phyloP scores from a whole-genome alignment of 208 protist species.

The Histomonas meleagridis region DNA sequence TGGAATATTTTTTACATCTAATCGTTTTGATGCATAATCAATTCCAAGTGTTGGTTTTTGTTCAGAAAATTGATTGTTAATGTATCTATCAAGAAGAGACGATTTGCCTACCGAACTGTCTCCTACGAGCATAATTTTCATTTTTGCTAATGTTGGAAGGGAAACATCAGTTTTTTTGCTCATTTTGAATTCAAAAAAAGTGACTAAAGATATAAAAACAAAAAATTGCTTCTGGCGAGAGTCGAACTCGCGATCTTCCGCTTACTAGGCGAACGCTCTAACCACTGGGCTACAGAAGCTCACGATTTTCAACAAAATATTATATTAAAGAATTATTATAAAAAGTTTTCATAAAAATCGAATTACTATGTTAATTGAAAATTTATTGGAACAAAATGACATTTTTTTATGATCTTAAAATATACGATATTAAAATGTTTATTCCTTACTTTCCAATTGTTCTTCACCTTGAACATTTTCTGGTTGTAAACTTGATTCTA shows the following conservation, averaged over 20 bases:
- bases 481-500: too few relatives aligned
- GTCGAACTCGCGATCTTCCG: not conserved
- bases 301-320: too few relatives aligned
- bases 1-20: not conserved
- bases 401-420: too few relatives aligned
- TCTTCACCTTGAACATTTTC: too few relatives aligned
- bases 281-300: constrained; percentile 28
- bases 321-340: too few relatives aligned
- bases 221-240: constrained; percentile 1
- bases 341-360: too few relatives aligned
- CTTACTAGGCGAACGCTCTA: constrained; percentile 26
- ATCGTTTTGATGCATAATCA: not conserved
- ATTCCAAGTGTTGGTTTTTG: not conserved
- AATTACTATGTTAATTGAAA: too few relatives aligned
- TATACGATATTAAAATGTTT: too few relatives aligned
- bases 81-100: constrained; percentile 4
- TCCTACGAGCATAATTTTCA: constrained; percentile 22
- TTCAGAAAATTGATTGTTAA: not conserved
- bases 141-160: not conserved
- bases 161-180: not conserved
- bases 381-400: too few relatives aligned
- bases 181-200: not conserved
- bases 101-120: not conserved
- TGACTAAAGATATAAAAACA: too few relatives aligned
- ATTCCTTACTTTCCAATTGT: too few relatives aligned